A percentile compares a stretch with the other conserved stretches of the same genome.
These are phyloP conservation scores for Tremellales sp. DNA, from an alignment of 1,284 basidiomycete species.

Conservation along the genomic window DNA sequence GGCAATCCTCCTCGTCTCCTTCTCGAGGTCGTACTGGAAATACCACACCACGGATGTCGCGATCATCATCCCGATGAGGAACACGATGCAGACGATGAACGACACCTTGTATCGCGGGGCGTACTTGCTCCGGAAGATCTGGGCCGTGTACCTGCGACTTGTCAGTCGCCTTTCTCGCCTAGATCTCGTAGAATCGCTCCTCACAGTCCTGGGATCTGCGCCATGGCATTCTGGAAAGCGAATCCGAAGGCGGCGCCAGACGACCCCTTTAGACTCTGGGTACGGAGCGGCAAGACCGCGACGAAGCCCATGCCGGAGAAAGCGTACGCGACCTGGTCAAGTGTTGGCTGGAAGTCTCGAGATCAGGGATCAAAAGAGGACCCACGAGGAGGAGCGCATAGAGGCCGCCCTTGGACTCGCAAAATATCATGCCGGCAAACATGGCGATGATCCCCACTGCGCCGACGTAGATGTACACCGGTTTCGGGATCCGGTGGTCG, in stretches of 20 bases:
- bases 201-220: constrained; percentile 11
- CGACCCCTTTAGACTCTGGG: constrained; percentile 13
- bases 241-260: constrained; percentile 16
- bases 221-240: constrained; percentile 20
- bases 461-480: constrained; percentile 7
- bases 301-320: constrained; percentile 5
- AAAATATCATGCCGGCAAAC: constrained; percentile 18
- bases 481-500: constrained; percentile 9
- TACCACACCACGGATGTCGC: constrained; percentile 16
- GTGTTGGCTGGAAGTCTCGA: not conserved
- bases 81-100: constrained; percentile 14
- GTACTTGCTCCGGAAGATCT: constrained; percentile 14
- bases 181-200: not conserved
- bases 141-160: constrained; percentile 9
- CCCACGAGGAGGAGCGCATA: constrained; percentile 23
- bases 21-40: constrained; percentile 11
- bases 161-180: not conserved
- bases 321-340: constrained; percentile 1
- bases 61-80: constrained; percentile 6
- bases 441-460: constrained; percentile 5
- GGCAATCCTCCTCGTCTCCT: constrained; percentile 13
- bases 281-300: constrained; percentile 10
- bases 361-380: not conserved
- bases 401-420: constrained; percentile 12
- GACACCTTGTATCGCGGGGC: constrained; percentile 14